Conservation (phyloP, 78 protist genomes). For the Dictyostelium firmibasis region DNA sequence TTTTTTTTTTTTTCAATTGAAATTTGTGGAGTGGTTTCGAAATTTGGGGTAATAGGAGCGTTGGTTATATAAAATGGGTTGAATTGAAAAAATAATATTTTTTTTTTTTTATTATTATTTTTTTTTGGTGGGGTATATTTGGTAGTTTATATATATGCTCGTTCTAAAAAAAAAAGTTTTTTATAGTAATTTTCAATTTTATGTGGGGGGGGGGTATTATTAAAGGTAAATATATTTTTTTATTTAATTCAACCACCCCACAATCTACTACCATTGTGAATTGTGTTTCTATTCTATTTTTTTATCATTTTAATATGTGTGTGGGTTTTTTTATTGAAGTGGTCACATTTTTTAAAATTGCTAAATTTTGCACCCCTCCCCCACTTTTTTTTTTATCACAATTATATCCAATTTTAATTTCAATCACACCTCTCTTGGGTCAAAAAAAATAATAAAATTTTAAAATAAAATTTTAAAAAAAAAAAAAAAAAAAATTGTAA, state of each 20-base stretch:
- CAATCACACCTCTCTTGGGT: background rate
- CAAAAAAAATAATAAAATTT: too few relatives aligned
- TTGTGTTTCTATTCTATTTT: background rate
- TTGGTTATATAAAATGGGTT: background rate
- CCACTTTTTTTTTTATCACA: background rate
- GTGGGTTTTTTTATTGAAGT: background rate
- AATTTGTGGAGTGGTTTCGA: background rate
- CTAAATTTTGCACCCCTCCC: background rate
- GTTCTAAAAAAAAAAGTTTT: too few relatives aligned
- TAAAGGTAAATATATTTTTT: background rate
- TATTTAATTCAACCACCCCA: background rate
- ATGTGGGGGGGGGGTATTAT: background rate
- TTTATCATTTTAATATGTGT: too few relatives aligned
- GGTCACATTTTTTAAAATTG: background rate
- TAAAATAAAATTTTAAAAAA: too few relatives aligned
- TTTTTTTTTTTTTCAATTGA: too few relatives aligned
- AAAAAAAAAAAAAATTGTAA: too few relatives aligned
- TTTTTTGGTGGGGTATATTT: background rate
- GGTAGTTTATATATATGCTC: background rate
- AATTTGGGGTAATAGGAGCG: background rate
- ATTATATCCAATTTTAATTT: background rate
- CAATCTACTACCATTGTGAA: background rate
- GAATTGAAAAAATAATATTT: too few relatives aligned
- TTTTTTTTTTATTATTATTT: too few relatives aligned
- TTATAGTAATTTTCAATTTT: background rate